Base-by-base conservation (phyloP, 768 basidiomycete genomes). In the Pleurotus sapidus region DNA sequence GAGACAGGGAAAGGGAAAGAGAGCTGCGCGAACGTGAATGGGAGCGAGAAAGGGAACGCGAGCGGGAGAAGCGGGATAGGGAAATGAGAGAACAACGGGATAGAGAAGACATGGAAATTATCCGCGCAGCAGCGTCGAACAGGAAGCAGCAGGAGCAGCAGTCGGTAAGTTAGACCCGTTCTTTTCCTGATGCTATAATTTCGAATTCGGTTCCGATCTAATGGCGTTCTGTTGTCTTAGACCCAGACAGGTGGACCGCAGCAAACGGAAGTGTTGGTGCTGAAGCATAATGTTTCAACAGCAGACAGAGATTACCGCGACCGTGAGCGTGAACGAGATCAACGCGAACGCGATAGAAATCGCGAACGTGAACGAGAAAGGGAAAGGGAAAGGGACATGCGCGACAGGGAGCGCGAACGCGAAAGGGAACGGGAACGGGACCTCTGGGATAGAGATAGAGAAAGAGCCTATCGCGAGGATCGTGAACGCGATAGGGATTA, bases 11-110 rank as follows among this genome's bases (percentile, higher is more conserved):
- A 5, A 38, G 51, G 50, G 57, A 58, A 14, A 57, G 61, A n/a
- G 65, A 64, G 6, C 61, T 58, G 42, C 67, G 65, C 5, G 64
- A 62, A 20, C 67, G 68, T 23, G 73, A 76, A 12, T 65, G 72
- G 11, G 74, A 71, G 42, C 58, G 73, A 38, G 71, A 74, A 17
- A 63, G 64, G 12, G 74, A 71, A 43, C 61, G 64, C 17, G 57
- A 64, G 20, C 68, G 30, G 30, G 30, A 34, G 30, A 34, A 34
- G 30, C 9, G 66, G 37, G 64, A 62, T 61, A 67, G 24, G 67
- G 70, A 63, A 51, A 60, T 27, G 18, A 39, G 56, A 46, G 56
- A 25, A 62, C 5, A 57, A 8, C 18, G 57, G 40, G 57, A 58
- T 23, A 51, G 57, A 48, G 55, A 62, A 23, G 57, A 66, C 54